These are phyloP conservation scores for Lactuca saligna DNA, from an alignment of 129 eudicot species.

Conservation along the genomic window DNA sequence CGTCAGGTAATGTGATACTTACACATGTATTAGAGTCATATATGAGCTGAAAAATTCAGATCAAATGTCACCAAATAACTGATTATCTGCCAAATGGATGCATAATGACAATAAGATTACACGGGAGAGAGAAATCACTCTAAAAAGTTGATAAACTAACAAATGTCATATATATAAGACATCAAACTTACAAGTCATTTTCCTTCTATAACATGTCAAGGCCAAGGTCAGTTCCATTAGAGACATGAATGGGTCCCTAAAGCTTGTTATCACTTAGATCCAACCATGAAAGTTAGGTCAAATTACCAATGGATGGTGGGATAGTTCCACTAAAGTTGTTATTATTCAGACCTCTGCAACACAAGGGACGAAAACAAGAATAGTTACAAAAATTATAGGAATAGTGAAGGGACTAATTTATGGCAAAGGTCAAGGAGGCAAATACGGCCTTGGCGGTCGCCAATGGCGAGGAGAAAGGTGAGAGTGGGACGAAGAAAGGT, in stretches of 20 bases:
- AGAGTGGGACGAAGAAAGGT: too few relatives aligned
- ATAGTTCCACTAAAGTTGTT: conserved; percentile 69
- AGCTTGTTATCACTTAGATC: conserved; percentile 30
- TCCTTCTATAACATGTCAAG: conserved; percentile 61
- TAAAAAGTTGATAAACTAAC: background rate
- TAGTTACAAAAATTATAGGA: conserved; percentile 3
- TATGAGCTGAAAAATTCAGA: too few relatives aligned
- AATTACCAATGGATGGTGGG: conserved; percentile 72
- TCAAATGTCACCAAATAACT: too few relatives aligned
- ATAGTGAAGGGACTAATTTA: too few relatives aligned
- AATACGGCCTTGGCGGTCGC: too few relatives aligned
- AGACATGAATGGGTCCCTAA: too few relatives aligned
- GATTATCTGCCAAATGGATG: conserved; percentile 6
- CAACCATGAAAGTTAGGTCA: conserved; percentile 65
- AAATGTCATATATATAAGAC: background rate
- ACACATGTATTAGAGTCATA: too few relatives aligned
- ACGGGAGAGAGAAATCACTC: background rate
- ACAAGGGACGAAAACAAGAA: background rate
- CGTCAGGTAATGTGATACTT: too few relatives aligned
- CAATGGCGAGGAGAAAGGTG: too few relatives aligned
- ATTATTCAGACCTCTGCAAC: conserved; percentile 63
- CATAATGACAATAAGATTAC: conserved; percentile 7
- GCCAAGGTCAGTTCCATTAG: conserved; percentile 30
- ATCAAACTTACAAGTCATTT: conserved; percentile 64
- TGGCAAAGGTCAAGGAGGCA: too few relatives aligned